phyloP scores from a whole-genome alignment of 1,284 basidiomycete genomes.

The Cutaneotrichosporon dermatis region DNA sequence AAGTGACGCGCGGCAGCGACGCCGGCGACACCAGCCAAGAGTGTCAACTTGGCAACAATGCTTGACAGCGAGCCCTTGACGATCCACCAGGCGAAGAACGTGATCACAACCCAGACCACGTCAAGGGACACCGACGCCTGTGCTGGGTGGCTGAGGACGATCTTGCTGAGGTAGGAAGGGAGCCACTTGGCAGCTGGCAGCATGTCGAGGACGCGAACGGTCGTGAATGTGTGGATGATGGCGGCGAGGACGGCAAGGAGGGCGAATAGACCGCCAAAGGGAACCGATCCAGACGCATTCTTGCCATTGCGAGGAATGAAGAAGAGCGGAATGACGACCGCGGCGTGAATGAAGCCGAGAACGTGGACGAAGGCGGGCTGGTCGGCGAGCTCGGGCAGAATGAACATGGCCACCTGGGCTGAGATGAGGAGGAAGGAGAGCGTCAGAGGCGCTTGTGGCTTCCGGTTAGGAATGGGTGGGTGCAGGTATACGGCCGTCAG shows the following conservation, averaged over 20 bases:
- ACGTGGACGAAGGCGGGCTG: conserved; percentile 56
- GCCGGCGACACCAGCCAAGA: conserved; percentile 1
- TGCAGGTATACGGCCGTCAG: conserved; percentile 57
- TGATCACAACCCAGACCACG: conserved; percentile 54
- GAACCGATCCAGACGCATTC: conserved; percentile 23
- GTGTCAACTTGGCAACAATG: conserved; percentile 20
- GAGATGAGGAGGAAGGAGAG: conserved; percentile 54
- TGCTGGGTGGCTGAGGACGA: conserved; percentile 58
- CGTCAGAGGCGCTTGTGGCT: conserved; percentile 20
- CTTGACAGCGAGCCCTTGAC: conserved; percentile 32
- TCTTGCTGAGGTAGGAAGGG: conserved; percentile 15
- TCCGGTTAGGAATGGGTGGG: conserved; percentile 20
- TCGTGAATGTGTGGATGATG: conserved; percentile 51
- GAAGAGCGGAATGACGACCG: conserved; percentile 57
- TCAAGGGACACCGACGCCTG: conserved; percentile 65
- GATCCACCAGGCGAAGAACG: conserved; percentile 30
- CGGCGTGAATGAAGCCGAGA: conserved; percentile 61
- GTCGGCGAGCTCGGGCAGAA: conserved; percentile 55
- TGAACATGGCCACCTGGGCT: conserved; percentile 54
- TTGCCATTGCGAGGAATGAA: conserved; percentile 17
- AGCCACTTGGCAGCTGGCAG: conserved; percentile 14
- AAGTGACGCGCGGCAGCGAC: conserved; percentile 15
- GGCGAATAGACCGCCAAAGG: conserved; percentile 46
- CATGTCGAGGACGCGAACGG: conserved; percentile 15
- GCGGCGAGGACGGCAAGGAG: conserved; percentile 43